These are phyloP conservation scores for Phymatotrichopsis omnivora DNA, from an alignment of 2,329 filamentous ascomycete species.

Conservation along the genomic window DNA sequence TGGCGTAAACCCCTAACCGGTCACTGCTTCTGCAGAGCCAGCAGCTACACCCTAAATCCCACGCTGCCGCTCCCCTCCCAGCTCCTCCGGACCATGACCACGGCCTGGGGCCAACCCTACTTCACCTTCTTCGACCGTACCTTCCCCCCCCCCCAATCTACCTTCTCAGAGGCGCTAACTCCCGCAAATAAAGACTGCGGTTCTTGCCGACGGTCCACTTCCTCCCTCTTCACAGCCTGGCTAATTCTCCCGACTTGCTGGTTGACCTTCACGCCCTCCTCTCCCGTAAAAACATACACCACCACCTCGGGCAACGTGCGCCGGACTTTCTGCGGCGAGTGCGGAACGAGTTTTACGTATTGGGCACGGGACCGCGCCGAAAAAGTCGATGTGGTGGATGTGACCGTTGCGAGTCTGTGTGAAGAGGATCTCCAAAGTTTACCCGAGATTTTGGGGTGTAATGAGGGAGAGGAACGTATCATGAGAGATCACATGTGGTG, in stretches of 20 bases:
- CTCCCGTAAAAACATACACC: neutral
- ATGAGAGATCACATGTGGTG: conserved; percentile 1
- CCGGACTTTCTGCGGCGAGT: neutral
- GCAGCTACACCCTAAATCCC: neutral
- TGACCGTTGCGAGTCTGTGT: neutral
- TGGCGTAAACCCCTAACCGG: neutral
- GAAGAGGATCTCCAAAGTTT: conserved; percentile 1
- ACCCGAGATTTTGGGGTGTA: neutral
- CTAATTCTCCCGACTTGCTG: neutral
- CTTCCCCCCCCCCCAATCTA: neutral
- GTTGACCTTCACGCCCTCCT: neutral
- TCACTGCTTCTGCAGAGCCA: conserved; percentile 3
- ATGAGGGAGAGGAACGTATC: no score
- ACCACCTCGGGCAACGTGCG: neutral
- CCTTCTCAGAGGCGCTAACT: neutral
- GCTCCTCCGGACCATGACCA: neutral
- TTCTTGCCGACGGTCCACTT: conserved; percentile 1
- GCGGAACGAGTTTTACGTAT: neutral
- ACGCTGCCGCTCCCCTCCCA: neutral
- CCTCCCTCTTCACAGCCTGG: neutral
- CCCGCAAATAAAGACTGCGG: neutral
- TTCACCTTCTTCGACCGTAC: neutral
- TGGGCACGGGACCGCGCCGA: neutral
- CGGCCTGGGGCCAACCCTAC: neutral
- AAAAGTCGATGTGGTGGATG: neutral